These are phyloP conservation scores for Debaryomycetaceae sp. DNA, from an alignment of 1,139 yeast genomes.

Conservation along the genomic window DNA sequence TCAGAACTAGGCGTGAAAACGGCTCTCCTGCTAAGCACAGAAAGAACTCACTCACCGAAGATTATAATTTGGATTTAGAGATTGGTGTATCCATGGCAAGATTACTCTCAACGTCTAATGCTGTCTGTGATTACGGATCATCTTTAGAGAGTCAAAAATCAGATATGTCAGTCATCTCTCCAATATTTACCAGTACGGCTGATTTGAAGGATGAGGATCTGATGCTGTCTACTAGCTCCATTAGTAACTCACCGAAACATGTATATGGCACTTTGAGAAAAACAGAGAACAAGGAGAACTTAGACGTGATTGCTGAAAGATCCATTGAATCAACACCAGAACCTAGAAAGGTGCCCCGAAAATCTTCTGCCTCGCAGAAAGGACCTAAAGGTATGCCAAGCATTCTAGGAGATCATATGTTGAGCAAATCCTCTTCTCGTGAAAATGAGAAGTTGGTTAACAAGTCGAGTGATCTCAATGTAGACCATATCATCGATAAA, in stretches of 20 bases:
- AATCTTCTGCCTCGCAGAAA: background rate
- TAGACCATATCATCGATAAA: slow-evolving; percentile 55
- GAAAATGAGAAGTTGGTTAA: background rate
- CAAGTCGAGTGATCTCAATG: slow-evolving; percentile 29
- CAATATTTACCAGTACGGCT: slow-evolving; percentile 34
- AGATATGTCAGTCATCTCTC: slow-evolving; percentile 18
- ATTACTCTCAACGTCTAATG: slow-evolving; percentile 18
- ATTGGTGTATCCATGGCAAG: slow-evolving; percentile 47
- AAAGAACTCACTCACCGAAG: slow-evolving; percentile 1
- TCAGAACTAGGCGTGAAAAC: background rate
- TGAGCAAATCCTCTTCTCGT: background rate
- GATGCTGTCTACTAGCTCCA: slow-evolving; percentile 36
- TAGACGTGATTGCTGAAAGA: slow-evolving; percentile 44
- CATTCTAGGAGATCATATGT: background rate
- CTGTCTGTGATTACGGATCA: slow-evolving; percentile 19
- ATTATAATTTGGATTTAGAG: slow-evolving; percentile 33
- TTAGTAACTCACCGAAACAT: slow-evolving; percentile 2
- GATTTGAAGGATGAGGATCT: slow-evolving; percentile 36
- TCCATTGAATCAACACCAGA: slow-evolving; percentile 38
- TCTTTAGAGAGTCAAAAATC: slow-evolving; percentile 34
- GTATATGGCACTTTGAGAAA: slow-evolving; percentile 3
- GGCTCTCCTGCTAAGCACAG: slow-evolving; percentile 3
- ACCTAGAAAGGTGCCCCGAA: slow-evolving; percentile 10
- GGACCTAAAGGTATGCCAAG: background rate
- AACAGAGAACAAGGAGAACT: slow-evolving; percentile 11